Percentiles rank a stretch among this genome's conserved stretches.
These are phyloP conservation scores for Kregervanrija pseudodelftensis DNA, from an alignment of 805 yeast species.

Conservation along the genomic window DNA sequence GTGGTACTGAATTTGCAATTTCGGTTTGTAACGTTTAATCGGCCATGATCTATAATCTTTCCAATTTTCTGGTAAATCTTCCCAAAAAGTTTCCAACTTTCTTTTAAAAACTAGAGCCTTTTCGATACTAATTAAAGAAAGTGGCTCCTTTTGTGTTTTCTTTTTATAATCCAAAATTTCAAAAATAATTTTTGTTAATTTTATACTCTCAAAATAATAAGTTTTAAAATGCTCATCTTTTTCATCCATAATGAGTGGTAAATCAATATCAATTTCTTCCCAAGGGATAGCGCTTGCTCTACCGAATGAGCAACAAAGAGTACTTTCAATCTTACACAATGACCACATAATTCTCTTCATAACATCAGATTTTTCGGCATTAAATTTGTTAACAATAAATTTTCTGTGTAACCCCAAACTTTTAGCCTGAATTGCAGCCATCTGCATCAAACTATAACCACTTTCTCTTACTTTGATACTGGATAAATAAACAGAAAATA, in stretches of 20 bases:
- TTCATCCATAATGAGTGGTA: constrained; percentile 27
- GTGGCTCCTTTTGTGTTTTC: constrained; percentile 30
- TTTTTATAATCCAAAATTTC: constrained; percentile 35
- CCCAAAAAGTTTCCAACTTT: constrained; percentile 29
- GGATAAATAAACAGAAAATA: constrained; percentile 37
- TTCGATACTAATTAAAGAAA: constrained; percentile 33
- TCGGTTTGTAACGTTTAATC: constrained; percentile 33
- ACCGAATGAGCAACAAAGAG: constrained; percentile 38
- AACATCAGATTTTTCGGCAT: constrained; percentile 30
- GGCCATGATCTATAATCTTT: constrained; percentile 27
- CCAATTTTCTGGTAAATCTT: constrained; percentile 27
- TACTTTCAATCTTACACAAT: constrained; percentile 33
- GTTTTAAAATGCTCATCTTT: constrained; percentile 25
- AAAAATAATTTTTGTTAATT: constrained; percentile 31
- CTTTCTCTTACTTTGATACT: constrained; percentile 40
- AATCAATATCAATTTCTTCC: constrained; percentile 37
- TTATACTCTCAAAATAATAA: constrained; percentile 29
- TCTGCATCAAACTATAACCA: constrained; percentile 39
- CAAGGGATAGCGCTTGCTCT: constrained; percentile 37
- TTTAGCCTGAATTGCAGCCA: constrained; percentile 41
- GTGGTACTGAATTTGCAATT: constrained; percentile 34
- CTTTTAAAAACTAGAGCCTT: constrained; percentile 31
- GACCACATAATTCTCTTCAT: constrained; percentile 40
- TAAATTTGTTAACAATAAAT: constrained; percentile 29
- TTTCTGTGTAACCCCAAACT: constrained; percentile 42